Percentiles rank a stretch among this genome's conserved stretches.
These are phyloP conservation scores for Retiboletus flavoniger DNA, from an alignment of 1,284 basidiomycete species.

Conservation along the genomic window DNA sequence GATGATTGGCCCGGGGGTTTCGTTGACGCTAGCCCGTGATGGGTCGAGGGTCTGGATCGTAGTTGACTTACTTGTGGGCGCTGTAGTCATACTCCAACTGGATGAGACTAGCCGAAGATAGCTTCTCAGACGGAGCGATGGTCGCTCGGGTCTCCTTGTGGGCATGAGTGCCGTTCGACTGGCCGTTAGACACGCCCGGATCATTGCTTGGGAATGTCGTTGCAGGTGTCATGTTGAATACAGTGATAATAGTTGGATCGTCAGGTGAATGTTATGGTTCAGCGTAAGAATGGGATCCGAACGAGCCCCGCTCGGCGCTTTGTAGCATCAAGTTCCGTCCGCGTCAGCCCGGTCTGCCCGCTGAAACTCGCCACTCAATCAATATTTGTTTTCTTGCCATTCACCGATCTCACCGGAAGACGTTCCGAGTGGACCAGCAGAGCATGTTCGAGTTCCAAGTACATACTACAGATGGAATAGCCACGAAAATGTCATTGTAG, in stretches of 20 bases:
- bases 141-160: conserved; percentile 18
- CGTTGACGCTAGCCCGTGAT: background rate
- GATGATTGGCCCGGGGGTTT: conserved; percentile 13
- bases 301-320: background rate
- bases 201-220: conserved; percentile 7
- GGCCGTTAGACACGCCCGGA: conserved; percentile 7
- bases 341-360: background rate
- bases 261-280: conserved; percentile 14
- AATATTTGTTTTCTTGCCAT: background rate
- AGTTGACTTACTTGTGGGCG: conserved; percentile 79
- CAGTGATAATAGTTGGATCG: background rate
- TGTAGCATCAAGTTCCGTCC: conserved; percentile 18
- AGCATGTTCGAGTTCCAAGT: background rate
- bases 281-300: background rate
- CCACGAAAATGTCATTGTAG: conserved; percentile 41
- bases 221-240: conserved; percentile 26
- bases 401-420: background rate
- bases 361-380: no score
- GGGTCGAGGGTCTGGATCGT: background rate
- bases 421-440: background rate
- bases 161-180: conserved; percentile 6
- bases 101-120: conserved; percentile 71
- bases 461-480: conserved; percentile 4
- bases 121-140: conserved; percentile 8
- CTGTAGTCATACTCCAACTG: conserved; percentile 80